A percentile compares a stretch with the other conserved stretches of the same genome.
Conservation (phyloP, 176 grass and related monocot species). For the Metroxylon sagu region DNA sequence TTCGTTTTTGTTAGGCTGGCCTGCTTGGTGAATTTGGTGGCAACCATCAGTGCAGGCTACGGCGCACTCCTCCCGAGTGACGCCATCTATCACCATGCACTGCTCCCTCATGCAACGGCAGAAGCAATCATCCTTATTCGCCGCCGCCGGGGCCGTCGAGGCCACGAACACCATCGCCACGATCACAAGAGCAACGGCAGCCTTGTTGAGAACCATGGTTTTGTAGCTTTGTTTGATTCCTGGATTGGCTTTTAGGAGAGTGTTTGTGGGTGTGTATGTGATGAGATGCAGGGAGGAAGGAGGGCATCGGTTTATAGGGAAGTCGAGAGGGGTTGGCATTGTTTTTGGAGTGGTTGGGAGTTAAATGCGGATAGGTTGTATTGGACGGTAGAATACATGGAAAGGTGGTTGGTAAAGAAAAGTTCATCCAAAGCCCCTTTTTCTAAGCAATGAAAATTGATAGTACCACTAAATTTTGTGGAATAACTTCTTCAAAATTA, state of each 20-base stretch:
- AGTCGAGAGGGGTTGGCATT: too few species aligned
- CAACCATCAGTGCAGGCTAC: constrained; percentile 13
- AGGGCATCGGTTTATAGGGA: too few species aligned
- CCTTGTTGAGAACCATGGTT: constrained; percentile 10
- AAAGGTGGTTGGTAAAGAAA: too few species aligned
- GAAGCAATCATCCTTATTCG: constrained; percentile 13
- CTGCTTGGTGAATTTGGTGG: background rate
- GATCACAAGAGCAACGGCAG: background rate
- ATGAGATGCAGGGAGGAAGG: too few species aligned
- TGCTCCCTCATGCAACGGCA: constrained; percentile 24
- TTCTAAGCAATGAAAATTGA: too few species aligned
- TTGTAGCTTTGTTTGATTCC: background rate
- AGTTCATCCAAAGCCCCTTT: too few species aligned
- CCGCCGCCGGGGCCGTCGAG: background rate
- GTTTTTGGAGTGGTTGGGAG: too few species aligned
- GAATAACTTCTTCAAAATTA: too few species aligned
- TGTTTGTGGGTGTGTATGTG: too few species aligned
- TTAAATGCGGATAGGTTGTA: too few species aligned
- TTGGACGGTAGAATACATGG: too few species aligned
- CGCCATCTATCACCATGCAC: constrained; percentile 7
- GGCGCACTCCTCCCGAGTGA: constrained; percentile 17
- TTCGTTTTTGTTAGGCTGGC: background rate
- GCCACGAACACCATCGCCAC: constrained; percentile 3
- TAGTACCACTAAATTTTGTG: too few species aligned
- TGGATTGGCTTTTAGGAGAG: background rate